phyloP scores from a whole-genome alignment of 164 flowering plant species.

The Malania oleifera region DNA sequence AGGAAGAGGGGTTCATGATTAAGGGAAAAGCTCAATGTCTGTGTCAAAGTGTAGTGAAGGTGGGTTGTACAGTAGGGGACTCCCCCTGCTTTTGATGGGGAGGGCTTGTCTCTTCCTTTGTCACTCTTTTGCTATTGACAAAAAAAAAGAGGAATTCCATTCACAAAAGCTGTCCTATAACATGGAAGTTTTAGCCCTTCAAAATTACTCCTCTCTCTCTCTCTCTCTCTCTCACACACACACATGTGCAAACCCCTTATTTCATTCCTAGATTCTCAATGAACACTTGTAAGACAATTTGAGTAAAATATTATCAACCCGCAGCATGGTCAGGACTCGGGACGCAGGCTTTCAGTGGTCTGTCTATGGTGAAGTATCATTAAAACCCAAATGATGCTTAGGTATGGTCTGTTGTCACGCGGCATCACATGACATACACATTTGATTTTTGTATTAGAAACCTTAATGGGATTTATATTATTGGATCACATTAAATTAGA shows the following conservation, averaged over 20 bases:
- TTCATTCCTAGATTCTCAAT: conserved; percentile 40
- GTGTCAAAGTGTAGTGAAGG: background rate
- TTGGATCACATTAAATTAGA: too few species aligned
- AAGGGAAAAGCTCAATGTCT: background rate
- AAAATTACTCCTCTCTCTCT: conserved; percentile 3
- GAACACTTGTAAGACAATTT: conserved; percentile 16
- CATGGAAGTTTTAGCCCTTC: conserved; percentile 9
- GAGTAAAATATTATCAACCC: conserved; percentile 15
- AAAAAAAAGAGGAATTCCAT: conserved; percentile 7
- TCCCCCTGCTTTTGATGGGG: conserved; percentile 25
- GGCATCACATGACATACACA: conserved; percentile 30
- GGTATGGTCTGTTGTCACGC: conserved; percentile 19
- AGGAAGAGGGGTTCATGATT: background rate
- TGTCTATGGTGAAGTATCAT: background rate
- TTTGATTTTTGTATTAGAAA: background rate
- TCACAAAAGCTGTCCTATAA: conserved; percentile 25
- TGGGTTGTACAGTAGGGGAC: conserved; percentile 3
- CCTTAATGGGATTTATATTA: background rate
- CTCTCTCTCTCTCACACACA: conserved; percentile 12
- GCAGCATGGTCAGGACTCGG: conserved; percentile 23
- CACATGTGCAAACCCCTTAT: conserved; percentile 28
- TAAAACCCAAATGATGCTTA: conserved; percentile 6
- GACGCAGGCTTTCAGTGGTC: conserved; percentile 12
- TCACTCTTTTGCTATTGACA: conserved; percentile 13
- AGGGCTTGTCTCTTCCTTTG: conserved; percentile 22